Conservation (phyloP, 805 yeast species). For the Clavispora phyllophila region DNA sequence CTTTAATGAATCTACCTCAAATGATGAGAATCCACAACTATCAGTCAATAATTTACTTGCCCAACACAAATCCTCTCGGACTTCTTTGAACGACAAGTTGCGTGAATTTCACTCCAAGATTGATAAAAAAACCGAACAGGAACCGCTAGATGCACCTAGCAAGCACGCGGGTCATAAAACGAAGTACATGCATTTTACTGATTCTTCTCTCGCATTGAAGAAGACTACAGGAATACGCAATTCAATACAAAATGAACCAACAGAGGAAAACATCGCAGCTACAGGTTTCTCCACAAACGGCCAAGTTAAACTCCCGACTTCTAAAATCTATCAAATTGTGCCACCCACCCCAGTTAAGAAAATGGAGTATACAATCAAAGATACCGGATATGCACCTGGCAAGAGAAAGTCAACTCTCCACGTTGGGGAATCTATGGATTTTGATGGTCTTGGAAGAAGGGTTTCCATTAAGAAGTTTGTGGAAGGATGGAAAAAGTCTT, state of each 20-base stretch:
- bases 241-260: neutral
- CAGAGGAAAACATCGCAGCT: neutral
- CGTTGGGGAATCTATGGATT: slow-evolving; percentile 1
- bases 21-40: slow-evolving; percentile 34
- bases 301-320: slow-evolving; percentile 45
- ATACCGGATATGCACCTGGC: slow-evolving; percentile 1
- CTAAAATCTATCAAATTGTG: slow-evolving; percentile 40
- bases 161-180: slow-evolving; percentile 15
- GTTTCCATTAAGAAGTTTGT: slow-evolving; percentile 33
- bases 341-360: slow-evolving; percentile 70
- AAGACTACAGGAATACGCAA: slow-evolving; percentile 16
- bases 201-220: slow-evolving; percentile 36
- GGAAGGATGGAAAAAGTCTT: slow-evolving; percentile 39
- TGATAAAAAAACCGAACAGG: neutral
- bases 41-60: slow-evolving; percentile 33
- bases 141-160: neutral
- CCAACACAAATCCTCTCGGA: slow-evolving; percentile 35
- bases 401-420: neutral
- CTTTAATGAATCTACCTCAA: slow-evolving; percentile 18
- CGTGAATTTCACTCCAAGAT: slow-evolving; percentile 18
- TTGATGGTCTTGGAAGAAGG: slow-evolving; percentile 23
- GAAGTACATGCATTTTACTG: slow-evolving; percentile 35
- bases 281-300: slow-evolving; percentile 49
- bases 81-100: slow-evolving; percentile 26
- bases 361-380: slow-evolving; percentile 37